Evolutionary conservation across 1,284 basidiomycete species (phyloP).

Genomic region (Abortiporus biennis): DNA sequence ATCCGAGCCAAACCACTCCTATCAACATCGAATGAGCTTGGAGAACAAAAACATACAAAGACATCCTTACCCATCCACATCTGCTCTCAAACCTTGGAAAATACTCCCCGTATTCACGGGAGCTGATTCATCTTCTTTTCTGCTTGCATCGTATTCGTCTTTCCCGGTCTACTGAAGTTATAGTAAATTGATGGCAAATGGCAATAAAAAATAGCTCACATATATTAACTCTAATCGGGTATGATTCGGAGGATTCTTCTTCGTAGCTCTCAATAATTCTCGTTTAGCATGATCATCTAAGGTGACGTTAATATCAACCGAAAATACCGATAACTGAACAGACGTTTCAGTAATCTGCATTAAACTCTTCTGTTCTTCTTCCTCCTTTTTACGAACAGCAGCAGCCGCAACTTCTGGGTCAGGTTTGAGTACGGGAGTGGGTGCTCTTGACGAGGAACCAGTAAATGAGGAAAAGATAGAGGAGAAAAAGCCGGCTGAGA

Average conservation of each 20-base stretch:
- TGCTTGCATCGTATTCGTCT: conserved; percentile 79
- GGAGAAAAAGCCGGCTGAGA: conserved; percentile 61
- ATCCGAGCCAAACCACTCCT: conserved; percentile 64
- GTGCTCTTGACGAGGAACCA: conserved; percentile 32
- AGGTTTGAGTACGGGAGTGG: conserved; percentile 27
- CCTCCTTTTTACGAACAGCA: conserved; percentile 33
- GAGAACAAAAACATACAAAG: conserved; percentile 9
- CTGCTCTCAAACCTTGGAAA: conserved; percentile 83
- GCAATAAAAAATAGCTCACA: conserved; percentile 38
- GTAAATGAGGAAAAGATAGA: conserved; percentile 66
- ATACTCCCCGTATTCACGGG: conserved; percentile 64
- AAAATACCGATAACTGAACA: conserved; percentile 79
- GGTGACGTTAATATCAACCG: conserved; percentile 74
- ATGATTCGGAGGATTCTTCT: conserved; percentile 84
- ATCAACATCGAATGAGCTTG: neutral
- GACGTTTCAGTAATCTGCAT: conserved; percentile 44
- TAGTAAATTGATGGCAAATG: neutral
- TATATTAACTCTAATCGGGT: conserved; percentile 87
- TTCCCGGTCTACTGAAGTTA: conserved; percentile 64
- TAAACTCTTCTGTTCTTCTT: conserved; percentile 12
- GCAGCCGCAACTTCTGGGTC: conserved; percentile 32
- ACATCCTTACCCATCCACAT: conserved; percentile 64
- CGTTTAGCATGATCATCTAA: conserved; percentile 67
- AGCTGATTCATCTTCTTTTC: conserved; percentile 57
- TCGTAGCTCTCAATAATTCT: conserved; percentile 89